Evolutionary conservation across 2,329 filamentous ascomycete genomes (phyloP).

Genomic region (Xylaria sp.): DNA sequence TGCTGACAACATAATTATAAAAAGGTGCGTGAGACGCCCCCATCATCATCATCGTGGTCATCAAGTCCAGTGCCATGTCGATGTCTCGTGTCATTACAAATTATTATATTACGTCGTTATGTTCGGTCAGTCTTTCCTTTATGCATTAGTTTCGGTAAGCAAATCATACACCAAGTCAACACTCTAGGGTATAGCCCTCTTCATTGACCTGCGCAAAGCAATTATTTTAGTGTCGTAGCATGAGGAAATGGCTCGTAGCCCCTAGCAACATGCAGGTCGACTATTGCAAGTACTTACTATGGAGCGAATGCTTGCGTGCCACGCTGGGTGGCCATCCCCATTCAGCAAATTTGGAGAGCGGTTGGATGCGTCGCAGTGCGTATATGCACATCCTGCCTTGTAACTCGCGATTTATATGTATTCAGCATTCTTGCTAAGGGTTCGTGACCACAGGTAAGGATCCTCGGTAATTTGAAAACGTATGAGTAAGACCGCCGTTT

Average conservation of each 20-base stretch:
- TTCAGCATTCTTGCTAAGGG: neutral
- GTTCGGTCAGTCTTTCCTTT: neutral
- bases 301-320: too few species aligned
- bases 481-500: neutral
- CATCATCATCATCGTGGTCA: neutral
- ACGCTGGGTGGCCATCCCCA: neutral
- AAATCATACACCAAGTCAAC: neutral
- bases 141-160: conserved; percentile 8
- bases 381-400: neutral
- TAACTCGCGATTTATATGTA: neutral
- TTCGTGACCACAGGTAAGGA: neutral
- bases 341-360: neutral
- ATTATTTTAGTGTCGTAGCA: neutral
- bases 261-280: neutral
- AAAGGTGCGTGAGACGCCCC: neutral
- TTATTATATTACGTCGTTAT: neutral
- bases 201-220: neutral
- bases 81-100: neutral
- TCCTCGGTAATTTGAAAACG: neutral
- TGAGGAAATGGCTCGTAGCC: neutral
- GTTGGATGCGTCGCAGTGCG: neutral
- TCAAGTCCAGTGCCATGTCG: neutral
- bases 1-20: neutral
- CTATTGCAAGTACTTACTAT: neutral
- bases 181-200: neutral